These are phyloP conservation scores for Populus ilicifolia DNA, from an alignment of 345 rosid genomes.

Conservation along the genomic window DNA sequence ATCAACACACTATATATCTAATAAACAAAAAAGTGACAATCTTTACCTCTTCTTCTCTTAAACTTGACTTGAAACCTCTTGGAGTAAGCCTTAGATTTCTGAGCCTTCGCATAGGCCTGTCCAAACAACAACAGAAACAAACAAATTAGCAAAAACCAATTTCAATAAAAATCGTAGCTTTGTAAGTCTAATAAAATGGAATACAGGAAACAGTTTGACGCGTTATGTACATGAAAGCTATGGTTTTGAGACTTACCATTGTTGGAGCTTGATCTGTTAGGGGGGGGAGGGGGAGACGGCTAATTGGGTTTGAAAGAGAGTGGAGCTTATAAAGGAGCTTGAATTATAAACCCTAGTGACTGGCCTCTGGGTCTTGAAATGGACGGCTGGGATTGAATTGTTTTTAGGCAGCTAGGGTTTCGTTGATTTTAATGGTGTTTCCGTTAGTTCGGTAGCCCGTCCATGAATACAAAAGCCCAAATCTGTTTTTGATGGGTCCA, in stretches of 20 bases:
- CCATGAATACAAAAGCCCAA: not conserved
- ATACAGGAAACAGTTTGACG: not conserved
- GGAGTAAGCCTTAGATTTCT: slow-evolving; percentile 56
- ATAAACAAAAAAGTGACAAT: not conserved
- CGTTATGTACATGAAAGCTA: not conserved
- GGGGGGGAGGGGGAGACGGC: not conserved
- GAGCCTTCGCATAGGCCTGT: slow-evolving; percentile 52
- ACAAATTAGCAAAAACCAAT: not conserved
- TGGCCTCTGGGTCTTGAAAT: not conserved
- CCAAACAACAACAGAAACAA: not conserved
- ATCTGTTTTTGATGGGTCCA: not conserved
- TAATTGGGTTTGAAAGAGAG: not conserved
- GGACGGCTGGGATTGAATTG: slow-evolving; percentile 5
- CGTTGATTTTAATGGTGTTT: slow-evolving; percentile 1
- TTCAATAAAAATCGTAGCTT: not conserved
- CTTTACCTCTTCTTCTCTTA: slow-evolving; percentile 67
- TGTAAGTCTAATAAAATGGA: not conserved
- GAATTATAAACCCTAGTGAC: slow-evolving; percentile 8
- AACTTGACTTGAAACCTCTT: slow-evolving; percentile 71
- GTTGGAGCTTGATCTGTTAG: not conserved
- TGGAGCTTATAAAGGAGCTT: not conserved
- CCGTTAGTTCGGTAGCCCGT: not conserved
- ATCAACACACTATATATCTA: not conserved
- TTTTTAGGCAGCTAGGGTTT: slow-evolving; percentile 1
- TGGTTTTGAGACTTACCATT: slow-evolving; percentile 13